Percentiles rank a stretch among this genome's conserved stretches.
phyloP scores from a whole-genome alignment of 2,329 filamentous ascomycete genomes.

The Canariomyces notabilis region DNA sequence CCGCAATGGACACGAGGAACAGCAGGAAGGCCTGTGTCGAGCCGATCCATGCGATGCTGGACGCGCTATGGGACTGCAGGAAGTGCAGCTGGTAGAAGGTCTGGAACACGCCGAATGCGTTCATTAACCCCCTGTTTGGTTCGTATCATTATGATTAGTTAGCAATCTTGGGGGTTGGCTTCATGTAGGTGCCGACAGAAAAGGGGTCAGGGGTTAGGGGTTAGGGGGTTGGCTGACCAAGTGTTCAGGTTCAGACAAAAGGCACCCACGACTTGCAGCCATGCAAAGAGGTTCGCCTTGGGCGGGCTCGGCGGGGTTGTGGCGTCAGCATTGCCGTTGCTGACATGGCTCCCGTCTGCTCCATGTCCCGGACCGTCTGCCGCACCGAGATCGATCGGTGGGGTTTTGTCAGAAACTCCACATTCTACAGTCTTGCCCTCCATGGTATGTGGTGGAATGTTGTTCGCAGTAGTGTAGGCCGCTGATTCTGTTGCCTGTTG shows the following conservation, averaged over 20 bases:
- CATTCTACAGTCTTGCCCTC: neutral
- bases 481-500: neutral
- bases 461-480: neutral
- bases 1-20: conserved; percentile 45
- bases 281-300: conserved; percentile 50
- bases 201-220: too few species aligned
- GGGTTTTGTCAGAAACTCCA: neutral
- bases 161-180: neutral
- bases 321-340: neutral
- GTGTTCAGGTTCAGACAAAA: conserved; percentile 54
- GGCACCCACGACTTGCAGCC: conserved; percentile 48
- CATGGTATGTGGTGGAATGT: neutral
- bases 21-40: conserved; percentile 48
- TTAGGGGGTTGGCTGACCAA: conserved; percentile 32
- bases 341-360: neutral
- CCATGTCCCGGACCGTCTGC: neutral
- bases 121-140: conserved; percentile 37
- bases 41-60: conserved; percentile 48
- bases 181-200: neutral
- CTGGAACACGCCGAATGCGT: conserved; percentile 50
- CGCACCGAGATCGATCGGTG: neutral
- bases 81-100: conserved; percentile 43
- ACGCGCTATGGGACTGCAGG: conserved; percentile 32
- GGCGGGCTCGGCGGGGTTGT: conserved; percentile 18
- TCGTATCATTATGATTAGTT: neutral